phyloP scores from a whole-genome alignment of 345 rosid species.

The Limnanthes douglasii region DNA sequence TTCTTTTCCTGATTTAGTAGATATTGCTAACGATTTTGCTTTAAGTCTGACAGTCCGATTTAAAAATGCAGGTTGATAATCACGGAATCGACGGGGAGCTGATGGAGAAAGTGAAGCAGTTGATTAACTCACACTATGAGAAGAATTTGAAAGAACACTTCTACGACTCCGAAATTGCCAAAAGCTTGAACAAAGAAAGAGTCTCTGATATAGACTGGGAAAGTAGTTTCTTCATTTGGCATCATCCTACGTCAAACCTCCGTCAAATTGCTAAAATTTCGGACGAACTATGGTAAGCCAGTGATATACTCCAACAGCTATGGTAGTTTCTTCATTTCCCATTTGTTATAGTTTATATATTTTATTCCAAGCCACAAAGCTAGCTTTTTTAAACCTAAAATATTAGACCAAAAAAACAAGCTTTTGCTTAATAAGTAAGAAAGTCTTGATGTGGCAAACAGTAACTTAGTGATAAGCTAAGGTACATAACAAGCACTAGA shows the following conservation, averaged over 20 bases:
- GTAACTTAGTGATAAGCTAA: no score
- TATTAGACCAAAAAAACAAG: no score
- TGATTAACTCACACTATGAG: conserved; percentile 58
- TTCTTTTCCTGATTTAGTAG: neutral
- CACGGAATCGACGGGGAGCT: conserved; percentile 50
- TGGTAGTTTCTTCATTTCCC: no score
- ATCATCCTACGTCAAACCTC: conserved; percentile 53
- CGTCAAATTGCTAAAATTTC: conserved; percentile 37
- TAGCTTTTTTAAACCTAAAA: no score
- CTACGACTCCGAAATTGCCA: conserved; percentile 55
- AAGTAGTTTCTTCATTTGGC: conserved; percentile 65
- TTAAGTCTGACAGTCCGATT: neutral
- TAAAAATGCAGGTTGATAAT: conserved; percentile 54
- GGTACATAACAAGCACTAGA: no score
- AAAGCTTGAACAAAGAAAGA: conserved; percentile 23
- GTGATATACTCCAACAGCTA: neutral
- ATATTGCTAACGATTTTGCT: neutral
- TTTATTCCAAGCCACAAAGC: no score
- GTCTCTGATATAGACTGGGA: conserved; percentile 66
- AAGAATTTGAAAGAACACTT: conserved; percentile 40
- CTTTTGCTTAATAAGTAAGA: no score
- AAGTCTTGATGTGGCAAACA: no score
- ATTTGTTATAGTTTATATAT: no score
- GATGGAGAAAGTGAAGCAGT: conserved; percentile 70
- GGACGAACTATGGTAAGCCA: conserved; percentile 41